phyloP scores from a whole-genome alignment of 116 monocot species.

The Phalaenopsis hybrid region DNA sequence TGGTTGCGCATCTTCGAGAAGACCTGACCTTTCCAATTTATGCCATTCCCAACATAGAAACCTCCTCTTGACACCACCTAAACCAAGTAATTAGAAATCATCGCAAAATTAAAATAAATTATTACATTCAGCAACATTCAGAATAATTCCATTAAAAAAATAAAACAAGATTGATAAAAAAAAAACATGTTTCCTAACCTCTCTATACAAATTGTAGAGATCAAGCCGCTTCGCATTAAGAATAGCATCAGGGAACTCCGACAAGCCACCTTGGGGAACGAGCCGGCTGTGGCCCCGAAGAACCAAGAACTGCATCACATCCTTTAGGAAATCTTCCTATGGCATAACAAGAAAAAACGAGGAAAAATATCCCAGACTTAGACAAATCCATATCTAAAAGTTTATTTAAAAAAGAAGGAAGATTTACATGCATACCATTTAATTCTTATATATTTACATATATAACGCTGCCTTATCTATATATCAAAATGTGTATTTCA shows the following conservation, averaged over 20 bases:
- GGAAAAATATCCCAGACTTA: background rate
- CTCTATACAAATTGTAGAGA: slow-evolving; percentile 89
- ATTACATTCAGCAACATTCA: background rate
- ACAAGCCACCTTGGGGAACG: slow-evolving; percentile 79
- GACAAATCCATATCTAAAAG: background rate
- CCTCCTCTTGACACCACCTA: slow-evolving; percentile 96
- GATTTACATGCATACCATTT: too few species aligned
- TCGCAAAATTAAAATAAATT: background rate
- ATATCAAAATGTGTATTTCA: too few species aligned
- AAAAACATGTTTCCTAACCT: slow-evolving; percentile 32
- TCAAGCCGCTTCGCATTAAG: slow-evolving; percentile 91
- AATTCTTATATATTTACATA: too few species aligned
- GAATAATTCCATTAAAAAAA: background rate
- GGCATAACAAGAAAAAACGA: slow-evolving; percentile 3
- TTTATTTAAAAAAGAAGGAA: background rate
- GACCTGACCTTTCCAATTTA: slow-evolving; percentile 96
- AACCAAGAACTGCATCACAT: slow-evolving; percentile 83
- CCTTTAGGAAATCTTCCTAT: slow-evolving; percentile 85
- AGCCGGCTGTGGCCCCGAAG: slow-evolving; percentile 70
- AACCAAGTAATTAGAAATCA: background rate
- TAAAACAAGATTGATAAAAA: background rate
- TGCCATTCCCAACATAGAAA: slow-evolving; percentile 95
- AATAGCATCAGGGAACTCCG: slow-evolving; percentile 91
- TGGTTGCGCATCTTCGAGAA: slow-evolving; percentile 98
- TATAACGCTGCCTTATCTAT: too few species aligned